Base-by-base conservation (phyloP, 2,329 filamentous ascomycete species). In the Colletotrichum gigasporum region DNA sequence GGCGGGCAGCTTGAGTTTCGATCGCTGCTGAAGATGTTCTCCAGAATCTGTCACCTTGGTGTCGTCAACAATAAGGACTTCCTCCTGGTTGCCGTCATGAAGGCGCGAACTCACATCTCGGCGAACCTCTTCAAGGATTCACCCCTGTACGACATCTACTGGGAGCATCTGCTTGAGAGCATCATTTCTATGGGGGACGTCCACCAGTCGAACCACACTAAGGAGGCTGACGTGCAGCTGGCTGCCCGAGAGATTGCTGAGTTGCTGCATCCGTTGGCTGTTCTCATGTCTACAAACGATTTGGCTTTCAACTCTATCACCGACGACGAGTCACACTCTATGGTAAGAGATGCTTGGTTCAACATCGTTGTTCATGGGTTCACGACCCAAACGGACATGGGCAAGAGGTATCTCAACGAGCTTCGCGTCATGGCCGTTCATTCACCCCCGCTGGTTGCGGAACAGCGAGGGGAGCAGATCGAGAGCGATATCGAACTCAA, bases 401-500 rank as follows among this genome's bases (percentile, higher is more conserved):
- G 90, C 16, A 90, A 90, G 73, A 87, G 87, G 69, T 88, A 96
- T 71, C 78, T 89, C 51, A 85, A 90, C 61, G 94, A 97, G 73
- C 83, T 99, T 18, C 89, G 92, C 22, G 83, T 92, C 34, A 90
- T 99, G 74, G 95, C 96, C 2, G 88, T 93, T 53, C 90, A 97
- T 76, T 97, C 94, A 11, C 90, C 92, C 26, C 92, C 96, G 0
- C 80, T 99, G 57, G 91, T 99, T 30, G 89, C 94, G 2, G 93
- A 97, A 73, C 92, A 96, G 74, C 89, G 94, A 63, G 91, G 93
- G 28, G 94, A 97, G 70, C 90, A 96, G 73, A 86, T 96, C 9
- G 96, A 99, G 76, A 97, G 94, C 74, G 96, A 98, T 69, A 95
- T 99, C 58, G 96, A 99, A 73, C 86, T 99, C 39, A 98, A 99